Evolutionary conservation across 768 basidiomycete genomes (phyloP).

Genomic region (Coprinellus micaceus): DNA sequence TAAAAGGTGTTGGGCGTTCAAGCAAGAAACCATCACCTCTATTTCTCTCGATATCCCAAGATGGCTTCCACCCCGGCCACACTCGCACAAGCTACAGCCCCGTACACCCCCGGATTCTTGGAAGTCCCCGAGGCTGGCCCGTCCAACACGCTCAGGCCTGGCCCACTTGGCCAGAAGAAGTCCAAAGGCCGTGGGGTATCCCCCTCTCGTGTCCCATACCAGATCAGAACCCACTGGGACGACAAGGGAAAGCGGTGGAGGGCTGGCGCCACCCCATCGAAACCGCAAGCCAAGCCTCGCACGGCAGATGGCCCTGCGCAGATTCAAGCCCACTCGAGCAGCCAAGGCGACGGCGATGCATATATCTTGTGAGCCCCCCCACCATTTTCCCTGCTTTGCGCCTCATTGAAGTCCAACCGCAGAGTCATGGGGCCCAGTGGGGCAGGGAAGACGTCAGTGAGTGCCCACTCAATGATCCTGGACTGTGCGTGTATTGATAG

Average conservation of each 20-base stretch:
- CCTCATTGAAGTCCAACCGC: background rate
- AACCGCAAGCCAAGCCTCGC: background rate
- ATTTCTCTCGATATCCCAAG: too few relatives aligned
- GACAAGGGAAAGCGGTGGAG: background rate
- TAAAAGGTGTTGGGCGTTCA: too few relatives aligned
- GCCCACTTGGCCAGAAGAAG: background rate
- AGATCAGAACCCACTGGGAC: background rate
- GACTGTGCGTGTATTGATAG: background rate
- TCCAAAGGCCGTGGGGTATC: background rate
- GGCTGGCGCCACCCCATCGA: too few relatives aligned
- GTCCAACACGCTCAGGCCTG: background rate
- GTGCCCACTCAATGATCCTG: background rate
- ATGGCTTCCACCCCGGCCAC: too few relatives aligned
- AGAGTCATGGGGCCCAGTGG: slow-evolving; percentile 9
- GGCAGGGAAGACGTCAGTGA: slow-evolving; percentile 6
- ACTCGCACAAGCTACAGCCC: too few relatives aligned
- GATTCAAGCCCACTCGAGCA: too few relatives aligned
- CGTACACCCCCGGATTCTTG: too few relatives aligned
- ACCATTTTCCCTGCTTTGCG: background rate
- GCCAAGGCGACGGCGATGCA: background rate
- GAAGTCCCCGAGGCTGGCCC: too few relatives aligned
- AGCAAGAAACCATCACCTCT: too few relatives aligned
- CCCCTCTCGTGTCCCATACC: background rate
- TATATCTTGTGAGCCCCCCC: slow-evolving; percentile 3
- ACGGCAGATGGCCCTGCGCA: too few relatives aligned